Evolutionary conservation across 2,329 filamentous ascomycete species (phyloP), one percentile per base, ranked within the genome.

Genomic region (Colletotrichum caudatum): DNA sequence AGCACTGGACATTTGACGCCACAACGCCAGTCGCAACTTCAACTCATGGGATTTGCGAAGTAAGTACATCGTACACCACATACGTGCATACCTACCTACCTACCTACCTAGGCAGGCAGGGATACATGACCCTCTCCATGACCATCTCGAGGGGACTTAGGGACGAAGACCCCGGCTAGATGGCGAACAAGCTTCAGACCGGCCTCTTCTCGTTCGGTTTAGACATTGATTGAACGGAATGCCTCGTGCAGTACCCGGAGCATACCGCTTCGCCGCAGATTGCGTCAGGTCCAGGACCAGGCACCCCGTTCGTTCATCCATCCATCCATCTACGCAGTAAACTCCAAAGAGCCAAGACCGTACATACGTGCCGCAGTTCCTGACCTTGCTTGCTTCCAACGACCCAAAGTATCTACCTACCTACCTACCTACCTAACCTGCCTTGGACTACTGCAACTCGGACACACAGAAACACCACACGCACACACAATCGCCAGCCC

Each of bases 1-100:
- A 68, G 68, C 68, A 63, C 51, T 68, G 68, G 51, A 58, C 68
- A 68, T 59, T 41, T 58, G 51, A 63, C 64, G 64, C 69, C 69
- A 71, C 69, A 63, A 59, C 64, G 58, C 64, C 57, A 57, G 53
- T 29, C 48, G 46, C 33, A 23, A 51, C 57, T n/a, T 41, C n/a
- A 29, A 29, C 23, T 18, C 37, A 16, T 23, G 14, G 56, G 14
- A 23, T 29, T 29, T 29, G 29, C 29, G 29, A 29, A 29, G 29
- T 29, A 29, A 29, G 26, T 29, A 29, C 29, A 29, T 29, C 29
- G 29, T 29, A 29, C 3, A 29, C 29, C 29, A 29, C 29, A 29
- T 29, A 29, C 29, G 29, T 29, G 5, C 29, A 29, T 29, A 29
- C 29, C 29, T 29, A 29, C 29, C 29, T 3, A 29, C 29, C 29